Conservation (phyloP, 2,329 filamentous ascomycete genomes). For the Zymoseptoria brevis region DNA sequence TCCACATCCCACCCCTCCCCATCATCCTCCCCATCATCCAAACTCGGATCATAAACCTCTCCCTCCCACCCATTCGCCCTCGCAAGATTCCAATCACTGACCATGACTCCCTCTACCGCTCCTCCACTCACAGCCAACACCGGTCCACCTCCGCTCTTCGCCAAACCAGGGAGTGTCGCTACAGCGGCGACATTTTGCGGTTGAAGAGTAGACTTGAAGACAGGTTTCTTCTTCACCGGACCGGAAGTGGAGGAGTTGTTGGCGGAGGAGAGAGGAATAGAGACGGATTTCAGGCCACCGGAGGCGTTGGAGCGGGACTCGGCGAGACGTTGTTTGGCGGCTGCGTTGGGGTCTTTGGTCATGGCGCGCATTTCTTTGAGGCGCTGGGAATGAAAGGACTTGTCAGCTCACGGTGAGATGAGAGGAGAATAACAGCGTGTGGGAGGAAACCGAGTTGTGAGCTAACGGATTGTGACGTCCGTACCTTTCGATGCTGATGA, state of each 20-base stretch:
- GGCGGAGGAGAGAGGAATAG: constrained; percentile 4
- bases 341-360: constrained; percentile 61
- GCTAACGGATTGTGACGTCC: too few species aligned
- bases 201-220: constrained; percentile 25
- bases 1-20: constrained; percentile 1
- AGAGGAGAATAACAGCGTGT: too few species aligned
- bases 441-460: too few species aligned
- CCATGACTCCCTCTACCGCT: neutral
- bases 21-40: neutral
- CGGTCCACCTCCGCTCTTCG: neutral
- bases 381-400: too few species aligned
- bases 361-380: constrained; percentile 83
- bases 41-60: constrained; percentile 6
- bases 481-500: constrained; percentile 76
- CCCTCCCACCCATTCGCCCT: constrained; percentile 7
- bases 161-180: neutral
- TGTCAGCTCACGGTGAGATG: too few species aligned
- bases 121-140: neutral
- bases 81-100: constrained; percentile 4
- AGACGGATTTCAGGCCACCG: constrained; percentile 52
- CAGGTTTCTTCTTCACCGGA: constrained; percentile 23
- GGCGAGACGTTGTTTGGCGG: constrained; percentile 57
- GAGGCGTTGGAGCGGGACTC: constrained; percentile 52
- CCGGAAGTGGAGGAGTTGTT: neutral
- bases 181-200: constrained; percentile 16